Conservation (phyloP, 148 eudicot genomes). For the Pharnaceum exiguum region DNA sequence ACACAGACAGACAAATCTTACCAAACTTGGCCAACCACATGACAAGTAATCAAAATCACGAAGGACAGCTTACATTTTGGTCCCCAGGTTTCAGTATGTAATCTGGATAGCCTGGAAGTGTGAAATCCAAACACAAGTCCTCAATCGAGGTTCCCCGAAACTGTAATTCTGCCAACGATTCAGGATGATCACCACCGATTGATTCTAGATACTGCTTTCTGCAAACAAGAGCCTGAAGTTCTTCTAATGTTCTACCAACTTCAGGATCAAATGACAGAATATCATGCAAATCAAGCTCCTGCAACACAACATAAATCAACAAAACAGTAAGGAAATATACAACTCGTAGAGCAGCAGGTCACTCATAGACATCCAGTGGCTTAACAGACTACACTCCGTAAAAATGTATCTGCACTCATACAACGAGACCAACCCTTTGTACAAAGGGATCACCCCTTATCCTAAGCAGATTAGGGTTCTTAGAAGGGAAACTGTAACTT, state of each 20-base stretch:
- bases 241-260: constrained; percentile 83
- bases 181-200: constrained; percentile 47
- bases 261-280: constrained; percentile 80
- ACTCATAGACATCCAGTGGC: too few species aligned
- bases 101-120: constrained; percentile 92
- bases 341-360: not conserved
- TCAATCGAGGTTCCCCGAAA: constrained; percentile 74
- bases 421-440: too few species aligned
- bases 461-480: too few species aligned
- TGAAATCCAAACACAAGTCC: constrained; percentile 93
- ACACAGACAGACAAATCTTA: not conserved
- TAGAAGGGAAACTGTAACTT: too few species aligned
- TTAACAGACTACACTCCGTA: too few species aligned
- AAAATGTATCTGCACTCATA: too few species aligned
- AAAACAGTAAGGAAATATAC: not conserved
- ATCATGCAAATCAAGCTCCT: constrained; percentile 99
- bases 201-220: constrained; percentile 80
- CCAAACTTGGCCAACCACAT: not conserved
- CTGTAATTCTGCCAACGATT: constrained; percentile 47
- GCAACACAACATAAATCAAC: constrained; percentile 16
- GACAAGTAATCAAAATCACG: not conserved
- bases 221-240: constrained; percentile 73
- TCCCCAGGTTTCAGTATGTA: constrained; percentile 62
- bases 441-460: too few species aligned
- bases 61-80: constrained; percentile 54